A percentile compares a stretch with the other conserved stretches of the same genome.
phyloP scores from a whole-genome alignment of 2,329 filamentous ascomycete genomes.

The Diplodia intermedia region DNA sequence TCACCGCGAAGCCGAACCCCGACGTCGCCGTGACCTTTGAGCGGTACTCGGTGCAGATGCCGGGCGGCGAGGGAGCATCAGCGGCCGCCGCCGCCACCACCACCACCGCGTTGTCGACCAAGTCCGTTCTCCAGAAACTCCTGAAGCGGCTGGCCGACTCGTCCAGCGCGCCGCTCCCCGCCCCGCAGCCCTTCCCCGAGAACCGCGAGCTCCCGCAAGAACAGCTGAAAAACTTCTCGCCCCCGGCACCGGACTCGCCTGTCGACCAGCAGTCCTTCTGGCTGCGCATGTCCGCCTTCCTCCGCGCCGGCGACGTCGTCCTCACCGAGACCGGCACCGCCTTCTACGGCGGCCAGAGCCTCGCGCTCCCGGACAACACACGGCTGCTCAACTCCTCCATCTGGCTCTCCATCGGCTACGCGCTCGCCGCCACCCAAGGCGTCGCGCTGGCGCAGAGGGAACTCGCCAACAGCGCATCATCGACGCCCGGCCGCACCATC shows the following conservation, averaged over 20 bases:
- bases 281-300: constrained; percentile 47
- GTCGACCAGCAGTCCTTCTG: background rate
- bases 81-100: constrained; percentile 46
- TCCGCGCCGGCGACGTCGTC: constrained; percentile 62
- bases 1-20: constrained; percentile 48
- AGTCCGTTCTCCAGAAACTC: background rate
- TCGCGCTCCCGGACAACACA: constrained; percentile 55
- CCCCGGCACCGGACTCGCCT: background rate
- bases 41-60: background rate
- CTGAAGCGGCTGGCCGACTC: background rate
- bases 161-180: background rate
- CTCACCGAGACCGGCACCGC: constrained; percentile 66
- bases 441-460: constrained; percentile 51
- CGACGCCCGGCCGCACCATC: constrained; percentile 37
- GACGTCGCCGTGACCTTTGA: constrained; percentile 7
- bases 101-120: constrained; percentile 68
- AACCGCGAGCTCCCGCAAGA: background rate
- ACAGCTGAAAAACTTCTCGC: background rate
- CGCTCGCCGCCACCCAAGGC: constrained; percentile 64
- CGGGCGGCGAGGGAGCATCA: background rate
- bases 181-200: background rate
- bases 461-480: no score
- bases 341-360: constrained; percentile 15
- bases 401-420: constrained; percentile 68
- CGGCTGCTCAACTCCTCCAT: constrained; percentile 49